Evolutionary conservation across 306 rosid species (phyloP).

Genomic region (Morella rubra): DNA sequence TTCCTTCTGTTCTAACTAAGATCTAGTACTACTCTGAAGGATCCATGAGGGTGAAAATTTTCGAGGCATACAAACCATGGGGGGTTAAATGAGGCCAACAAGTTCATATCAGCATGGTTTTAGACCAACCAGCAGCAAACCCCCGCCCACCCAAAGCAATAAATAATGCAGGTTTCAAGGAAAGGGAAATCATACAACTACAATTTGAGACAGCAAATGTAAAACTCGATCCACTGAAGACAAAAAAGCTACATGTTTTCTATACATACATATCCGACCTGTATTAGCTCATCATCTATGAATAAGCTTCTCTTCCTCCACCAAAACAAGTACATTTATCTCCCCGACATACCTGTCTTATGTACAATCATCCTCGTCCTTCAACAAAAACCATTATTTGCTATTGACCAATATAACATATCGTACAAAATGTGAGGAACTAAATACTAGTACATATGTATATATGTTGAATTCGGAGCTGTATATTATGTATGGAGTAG

Average conservation of each 20-base stretch:
- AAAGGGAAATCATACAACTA: conserved; percentile 14
- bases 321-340: conserved; percentile 39
- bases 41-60: too few relatives aligned
- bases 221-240: conserved; percentile 17
- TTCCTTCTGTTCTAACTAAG: too few relatives aligned
- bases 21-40: too few relatives aligned
- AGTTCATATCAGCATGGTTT: neutral
- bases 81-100: neutral
- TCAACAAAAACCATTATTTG: conserved; percentile 39
- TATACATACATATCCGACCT: conserved; percentile 39
- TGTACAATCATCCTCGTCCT: conserved; percentile 49
- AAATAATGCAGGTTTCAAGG: neutral
- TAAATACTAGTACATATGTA: conserved; percentile 4
- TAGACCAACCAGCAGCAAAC: too few relatives aligned
- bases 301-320: conserved; percentile 36
- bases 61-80: neutral
- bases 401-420: conserved; percentile 30
- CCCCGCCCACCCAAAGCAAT: neutral
- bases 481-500: conserved; percentile 36
- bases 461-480: conserved; percentile 13
- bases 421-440: conserved; percentile 26
- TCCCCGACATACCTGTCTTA: conserved; percentile 41
- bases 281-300: conserved; percentile 45
- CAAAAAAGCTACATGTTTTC: conserved; percentile 28
- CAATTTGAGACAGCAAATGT: conserved; percentile 23